Evolutionary conservation across 73 alveolate genomes (phyloP).

Genomic region (Paramecium sexaurelia): DNA sequence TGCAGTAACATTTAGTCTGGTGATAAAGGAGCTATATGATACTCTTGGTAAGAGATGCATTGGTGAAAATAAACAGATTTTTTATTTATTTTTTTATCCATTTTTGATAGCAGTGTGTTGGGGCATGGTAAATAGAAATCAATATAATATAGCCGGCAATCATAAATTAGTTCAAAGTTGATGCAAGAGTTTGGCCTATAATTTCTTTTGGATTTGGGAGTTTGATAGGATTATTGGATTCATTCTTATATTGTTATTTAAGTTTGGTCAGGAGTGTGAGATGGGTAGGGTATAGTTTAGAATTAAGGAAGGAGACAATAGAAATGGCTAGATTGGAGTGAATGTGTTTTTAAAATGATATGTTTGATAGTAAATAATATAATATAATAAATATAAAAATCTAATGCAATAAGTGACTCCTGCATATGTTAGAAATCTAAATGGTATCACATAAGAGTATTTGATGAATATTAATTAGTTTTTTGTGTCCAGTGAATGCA

Average conservation of each 20-base stretch:
- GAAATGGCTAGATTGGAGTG: neutral
- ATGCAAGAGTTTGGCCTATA: neutral
- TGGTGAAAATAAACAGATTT: neutral
- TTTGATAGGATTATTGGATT: constrained; percentile 20
- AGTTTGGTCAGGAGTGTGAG: neutral
- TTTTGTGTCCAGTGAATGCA: constrained; percentile 82
- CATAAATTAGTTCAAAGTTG: neutral
- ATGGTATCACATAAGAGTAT: constrained; percentile 46
- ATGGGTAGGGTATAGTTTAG: neutral
- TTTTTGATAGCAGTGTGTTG: constrained; percentile 2
- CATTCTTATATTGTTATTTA: constrained; percentile 17
- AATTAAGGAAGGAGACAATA: neutral
- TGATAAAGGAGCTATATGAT: neutral
- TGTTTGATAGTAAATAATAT: neutral
- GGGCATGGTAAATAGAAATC: neutral
- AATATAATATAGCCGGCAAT: constrained; percentile 9
- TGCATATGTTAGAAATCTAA: constrained; percentile 6
- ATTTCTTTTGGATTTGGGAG: neutral
- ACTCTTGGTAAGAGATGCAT: neutral
- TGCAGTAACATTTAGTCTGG: neutral
- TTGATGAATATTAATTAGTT: constrained; percentile 23
- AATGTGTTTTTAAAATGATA: neutral
- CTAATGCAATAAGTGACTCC: constrained; percentile 33
- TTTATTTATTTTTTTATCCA: constrained; percentile 32
- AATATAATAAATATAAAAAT: neutral